Evolutionary conservation across 75 land plant species (phyloP), one percentile per base, ranked within the genome.

Genomic region (Sequoiadendron giganteum): DNA sequence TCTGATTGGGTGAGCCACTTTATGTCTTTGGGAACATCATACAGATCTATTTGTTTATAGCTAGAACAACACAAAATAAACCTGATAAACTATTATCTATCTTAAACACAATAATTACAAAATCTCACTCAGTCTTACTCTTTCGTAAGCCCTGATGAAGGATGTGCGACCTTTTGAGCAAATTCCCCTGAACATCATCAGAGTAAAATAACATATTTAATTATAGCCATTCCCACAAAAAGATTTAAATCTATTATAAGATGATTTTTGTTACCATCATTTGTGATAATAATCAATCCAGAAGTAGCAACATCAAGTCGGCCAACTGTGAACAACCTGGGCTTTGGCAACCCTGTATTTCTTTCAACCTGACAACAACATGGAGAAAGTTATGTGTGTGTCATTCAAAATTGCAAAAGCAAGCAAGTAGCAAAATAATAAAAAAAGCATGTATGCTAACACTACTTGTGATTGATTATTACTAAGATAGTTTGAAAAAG

Each of bases 251-350:
- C 68, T 38, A 79, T 70, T 30, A 47, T 39, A 54, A 40, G 32
- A 13, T 72, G 19, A 84, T 49, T 11, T 70, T 21, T 34, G 42
- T 83, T 92, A 97, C 99, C 99, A 91, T 98, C 99, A 92, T 98
- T 98, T 9, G 99, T 98, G 61, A 98, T 95, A 89, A 98, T 90
- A 65, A 98, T 91, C 70, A 98, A 92, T 25, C 99, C 99, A 86
- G 97, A 93, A n/a, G 99, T 98, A 36, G 96, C 97, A 94, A 98
- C 99, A 94, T 98, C 99, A 73, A 98, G 95, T 10, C 99, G 95
- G 42, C 99, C 99, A 65, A 98, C 99, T 79, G 99, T 98, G 58
- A 97, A 98, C 32, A 98, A 86, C 58, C 99, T 90, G 58, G 99
- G 99, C 90, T 93, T 95, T 86, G 91, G 95, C 49, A 90, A 13